These are phyloP conservation scores for Moringa oleifera DNA, from an alignment of 345 rosid species.

Conservation along the genomic window DNA sequence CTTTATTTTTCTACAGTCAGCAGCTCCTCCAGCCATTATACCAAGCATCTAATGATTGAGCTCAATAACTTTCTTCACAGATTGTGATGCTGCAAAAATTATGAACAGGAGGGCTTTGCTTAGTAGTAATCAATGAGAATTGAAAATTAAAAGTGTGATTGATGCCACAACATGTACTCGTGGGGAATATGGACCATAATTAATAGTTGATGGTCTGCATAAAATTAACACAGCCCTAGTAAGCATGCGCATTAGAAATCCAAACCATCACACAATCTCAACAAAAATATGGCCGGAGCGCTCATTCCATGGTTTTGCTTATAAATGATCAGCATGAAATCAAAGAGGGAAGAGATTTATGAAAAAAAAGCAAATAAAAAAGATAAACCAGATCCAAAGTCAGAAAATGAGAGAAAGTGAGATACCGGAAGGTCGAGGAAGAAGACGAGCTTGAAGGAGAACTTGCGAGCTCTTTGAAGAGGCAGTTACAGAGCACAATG, in stretches of 20 bases:
- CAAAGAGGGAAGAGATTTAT: not conserved
- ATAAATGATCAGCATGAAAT: not conserved
- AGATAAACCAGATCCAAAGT: not conserved
- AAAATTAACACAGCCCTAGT: not conserved
- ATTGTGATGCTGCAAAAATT: constrained; percentile 58
- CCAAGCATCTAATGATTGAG: constrained; percentile 94
- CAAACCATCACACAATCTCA: not conserved
- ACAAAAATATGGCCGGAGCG: not conserved
- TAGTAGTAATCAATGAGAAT: not conserved
- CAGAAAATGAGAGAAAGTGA: constrained; percentile 2
- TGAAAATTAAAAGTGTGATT: not conserved
- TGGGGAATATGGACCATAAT: too few species aligned
- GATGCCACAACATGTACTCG: not conserved
- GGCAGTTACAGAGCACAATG: constrained; percentile 82
- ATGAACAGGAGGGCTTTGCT: not conserved
- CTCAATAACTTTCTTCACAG: constrained; percentile 92
- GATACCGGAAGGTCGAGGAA: constrained; percentile 85
- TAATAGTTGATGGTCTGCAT: not conserved
- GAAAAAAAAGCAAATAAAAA: not conserved
- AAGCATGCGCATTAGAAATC: not conserved
- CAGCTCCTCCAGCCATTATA: constrained; percentile 98
- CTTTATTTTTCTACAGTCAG: constrained; percentile 92
- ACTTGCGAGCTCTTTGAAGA: constrained; percentile 94
- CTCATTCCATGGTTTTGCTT: not conserved
- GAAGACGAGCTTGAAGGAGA: constrained; percentile 98